Evolutionary conservation across 306 rosid genomes (phyloP).

Genomic region (Quercus robur): DNA sequence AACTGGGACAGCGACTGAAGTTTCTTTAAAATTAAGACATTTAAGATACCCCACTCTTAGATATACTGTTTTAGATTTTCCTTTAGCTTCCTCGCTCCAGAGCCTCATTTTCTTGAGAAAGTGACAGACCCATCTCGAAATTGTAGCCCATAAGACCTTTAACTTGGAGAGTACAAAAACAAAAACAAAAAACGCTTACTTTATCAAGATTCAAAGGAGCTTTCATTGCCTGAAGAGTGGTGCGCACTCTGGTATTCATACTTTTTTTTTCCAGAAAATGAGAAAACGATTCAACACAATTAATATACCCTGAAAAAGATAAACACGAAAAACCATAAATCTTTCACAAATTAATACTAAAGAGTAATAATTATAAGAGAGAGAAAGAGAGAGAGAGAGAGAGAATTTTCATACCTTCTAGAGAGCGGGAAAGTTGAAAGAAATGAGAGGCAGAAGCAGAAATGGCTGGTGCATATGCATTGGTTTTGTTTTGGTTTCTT

Average conservation of each 20-base stretch:
- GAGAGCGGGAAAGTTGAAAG: conserved; percentile 78
- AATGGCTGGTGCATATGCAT: conserved; percentile 31
- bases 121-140: conserved; percentile 18
- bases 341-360: neutral
- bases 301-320: conserved; percentile 23
- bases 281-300: conserved; percentile 32
- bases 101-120: conserved; percentile 26
- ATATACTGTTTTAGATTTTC: conserved; percentile 6
- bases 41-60: neutral
- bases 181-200: conserved; percentile 27
- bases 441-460: conserved; percentile 26
- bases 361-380: conserved; percentile 5
- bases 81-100: neutral
- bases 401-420: conserved; percentile 29
- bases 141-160: conserved; percentile 17
- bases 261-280: conserved; percentile 31
- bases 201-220: conserved; percentile 46
- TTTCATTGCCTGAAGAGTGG: conserved; percentile 61
- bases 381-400: neutral
- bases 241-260: conserved; percentile 65
- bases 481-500: conserved; percentile 11
- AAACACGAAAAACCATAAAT: conserved; percentile 19
- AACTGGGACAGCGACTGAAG: neutral
- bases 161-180: neutral
- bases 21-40: conserved; percentile 25